Base-by-base conservation (phyloP, 805 yeast species). In the Candida endomychidarum region DNA sequence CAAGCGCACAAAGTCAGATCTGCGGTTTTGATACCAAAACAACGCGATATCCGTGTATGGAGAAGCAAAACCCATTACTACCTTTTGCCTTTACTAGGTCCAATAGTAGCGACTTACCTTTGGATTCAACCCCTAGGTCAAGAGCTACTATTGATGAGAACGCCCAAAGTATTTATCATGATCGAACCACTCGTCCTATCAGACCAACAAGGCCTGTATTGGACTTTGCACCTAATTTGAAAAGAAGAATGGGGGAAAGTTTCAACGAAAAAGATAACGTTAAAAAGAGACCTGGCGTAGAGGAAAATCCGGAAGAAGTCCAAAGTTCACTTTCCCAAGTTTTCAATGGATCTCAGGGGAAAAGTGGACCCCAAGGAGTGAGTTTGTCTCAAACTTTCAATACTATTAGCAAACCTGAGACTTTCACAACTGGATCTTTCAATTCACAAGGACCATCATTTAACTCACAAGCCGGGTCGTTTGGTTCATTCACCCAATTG, bases 51-150 rank as follows among this genome's bases (percentile, higher is more conserved):
- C 33, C 23, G 23, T 29, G 15, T 19, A 58, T 58, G 63, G 63
- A 58, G 40, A 64, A 62, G 40, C 46, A 60, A 28, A 64, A 60
- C 39, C 72, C 69, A 1, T 49, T 76, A 18, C 59, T 74, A n/a
- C 80, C 81, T 4, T 69, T 75, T 58, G 75, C 80, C 3, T 75
- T 60, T 47, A 69, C 64, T 42, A 56, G 63, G 8, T 52, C 65
- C 2, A 64, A 75, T 2, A 35, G 65, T 15, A 53, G 54, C 20
- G 67, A 56, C 16, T 47, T 54, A 9, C 61, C 69, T 0, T 49
- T 74, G 14, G 60, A 64, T 29, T 59, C 68, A 1, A 60, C 64
- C 11, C 78, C 78, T 2, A 49, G 71, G 35, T 68, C 66, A 12
- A 49, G 70, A 23, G 55, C 49, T 8, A 61, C 59, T 6, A 60